Conservation (phyloP, 306 rosid genomes). For the Fragaria ananassa region DNA sequence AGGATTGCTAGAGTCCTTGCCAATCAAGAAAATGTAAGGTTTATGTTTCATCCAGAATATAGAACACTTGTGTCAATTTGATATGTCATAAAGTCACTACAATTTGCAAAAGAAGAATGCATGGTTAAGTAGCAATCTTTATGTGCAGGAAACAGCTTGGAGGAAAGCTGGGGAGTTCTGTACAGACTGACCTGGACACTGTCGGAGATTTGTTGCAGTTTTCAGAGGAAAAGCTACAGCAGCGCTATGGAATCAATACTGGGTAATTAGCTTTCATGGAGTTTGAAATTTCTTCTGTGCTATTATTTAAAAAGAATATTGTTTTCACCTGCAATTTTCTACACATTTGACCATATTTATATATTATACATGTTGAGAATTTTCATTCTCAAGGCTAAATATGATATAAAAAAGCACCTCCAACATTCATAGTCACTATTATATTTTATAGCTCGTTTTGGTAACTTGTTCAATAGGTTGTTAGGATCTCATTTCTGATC, state of each 20-base stretch:
- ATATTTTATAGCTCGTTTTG: neutral
- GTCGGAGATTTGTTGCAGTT: slow-evolving; percentile 80
- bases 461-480: slow-evolving; percentile 17
- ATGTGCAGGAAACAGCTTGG: slow-evolving; percentile 15
- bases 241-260: slow-evolving; percentile 75
- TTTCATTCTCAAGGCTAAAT: neutral
- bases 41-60: neutral
- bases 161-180: slow-evolving; percentile 87
- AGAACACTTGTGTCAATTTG: neutral
- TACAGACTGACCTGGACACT: slow-evolving; percentile 77
- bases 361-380: neutral
- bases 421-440: neutral
- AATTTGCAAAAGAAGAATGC: neutral
- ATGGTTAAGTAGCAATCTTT: slow-evolving; percentile 22
- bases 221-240: slow-evolving; percentile 87
- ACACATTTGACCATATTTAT: neutral
- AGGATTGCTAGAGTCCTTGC: slow-evolving; percentile 80
- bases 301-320: neutral
- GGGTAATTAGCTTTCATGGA: slow-evolving; percentile 49
- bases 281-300: neutral
- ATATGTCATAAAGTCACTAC: neutral
- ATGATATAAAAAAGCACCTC: neutral
- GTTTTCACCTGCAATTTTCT: neutral
- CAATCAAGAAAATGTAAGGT: slow-evolving; percentile 85
- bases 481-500: slow-evolving; percentile 29